A percentile compares a stretch with the other conserved stretches of the same genome.
phyloP scores from a whole-genome alignment of 139 green algal genomes.

The Chlamydomonas applanata region DNA sequence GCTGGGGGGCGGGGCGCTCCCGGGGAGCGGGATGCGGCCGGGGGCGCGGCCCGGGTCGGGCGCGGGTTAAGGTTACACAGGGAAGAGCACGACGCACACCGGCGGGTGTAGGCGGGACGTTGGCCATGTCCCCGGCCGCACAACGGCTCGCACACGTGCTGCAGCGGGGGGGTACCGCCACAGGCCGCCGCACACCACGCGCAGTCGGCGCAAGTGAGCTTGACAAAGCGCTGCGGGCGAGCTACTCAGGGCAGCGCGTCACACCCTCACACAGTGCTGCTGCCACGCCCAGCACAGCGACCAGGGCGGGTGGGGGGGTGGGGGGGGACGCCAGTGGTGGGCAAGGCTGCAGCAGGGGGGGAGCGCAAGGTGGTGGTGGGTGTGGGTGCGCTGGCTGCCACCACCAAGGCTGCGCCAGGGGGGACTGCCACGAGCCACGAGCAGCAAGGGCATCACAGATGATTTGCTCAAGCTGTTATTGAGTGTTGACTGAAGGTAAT shows the following conservation, averaged over 20 bases:
- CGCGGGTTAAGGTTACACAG: too few relatives aligned
- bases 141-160: slow-evolving; percentile 18
- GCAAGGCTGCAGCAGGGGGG: too few relatives aligned
- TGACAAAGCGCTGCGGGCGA: slow-evolving; percentile 19
- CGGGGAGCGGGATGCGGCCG: too few relatives aligned
- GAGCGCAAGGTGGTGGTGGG: too few relatives aligned
- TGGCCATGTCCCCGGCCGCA: slow-evolving; percentile 9
- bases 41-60: too few relatives aligned
- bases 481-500: too few relatives aligned
- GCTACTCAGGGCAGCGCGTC: slow-evolving; percentile 8
- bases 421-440: background rate
- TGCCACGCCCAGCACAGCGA: too few relatives aligned
- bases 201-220: slow-evolving; percentile 4
- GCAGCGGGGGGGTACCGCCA: background rate
- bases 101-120: background rate
- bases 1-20: too few relatives aligned
- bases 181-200: too few relatives aligned
- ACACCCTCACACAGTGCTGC: background rate
- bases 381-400: background rate
- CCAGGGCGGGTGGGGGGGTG: too few relatives aligned
- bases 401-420: background rate
- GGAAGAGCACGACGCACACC: too few relatives aligned
- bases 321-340: too few relatives aligned
- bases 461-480: slow-evolving; percentile 20
- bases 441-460: slow-evolving; percentile 12